Percentiles rank a stretch among this genome's conserved stretches.
These are phyloP conservation scores for Peronosclerospora sorghi DNA, from an alignment of 352 stramenopile species.

Conservation along the genomic window DNA sequence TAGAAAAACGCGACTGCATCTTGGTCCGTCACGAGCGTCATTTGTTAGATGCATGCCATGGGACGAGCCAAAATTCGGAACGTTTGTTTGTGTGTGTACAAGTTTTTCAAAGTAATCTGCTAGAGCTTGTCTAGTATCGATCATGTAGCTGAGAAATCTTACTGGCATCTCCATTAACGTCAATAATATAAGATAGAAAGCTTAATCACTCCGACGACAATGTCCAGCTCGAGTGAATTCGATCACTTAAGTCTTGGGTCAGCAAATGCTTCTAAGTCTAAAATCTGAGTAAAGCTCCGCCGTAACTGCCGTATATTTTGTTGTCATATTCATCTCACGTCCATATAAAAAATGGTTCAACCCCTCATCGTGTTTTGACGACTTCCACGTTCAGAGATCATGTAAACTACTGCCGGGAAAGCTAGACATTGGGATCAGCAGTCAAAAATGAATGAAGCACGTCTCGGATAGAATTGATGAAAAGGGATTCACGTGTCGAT, in stretches of 20 bases:
- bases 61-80: conserved; percentile 1
- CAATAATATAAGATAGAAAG: conserved; percentile 87
- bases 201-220: conserved; percentile 76
- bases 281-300: conserved; percentile 32
- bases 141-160: conserved; percentile 85
- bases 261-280: conserved; percentile 65
- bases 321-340: conserved; percentile 83
- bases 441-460: no score
- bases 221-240: conserved; percentile 64
- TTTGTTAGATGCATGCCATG: conserved; percentile 28
- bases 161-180: conserved; percentile 79
- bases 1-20: conserved; percentile 66
- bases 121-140: conserved; percentile 57
- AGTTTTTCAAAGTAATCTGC: conserved; percentile 34
- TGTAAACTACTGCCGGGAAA: no score
- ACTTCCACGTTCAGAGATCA: no score
- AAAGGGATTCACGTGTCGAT: no score
- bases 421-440: no score
- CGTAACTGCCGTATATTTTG: conserved; percentile 55
- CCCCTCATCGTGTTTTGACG: no score
- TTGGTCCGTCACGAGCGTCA: conserved; percentile 34
- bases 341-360: conserved; percentile 44
- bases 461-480: no score
- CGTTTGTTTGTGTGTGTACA: conserved; percentile 16
- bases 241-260: conserved; percentile 53